Conservation (phyloP, 352 stramenopile species). For the Phytophthora boehmeriae region DNA sequence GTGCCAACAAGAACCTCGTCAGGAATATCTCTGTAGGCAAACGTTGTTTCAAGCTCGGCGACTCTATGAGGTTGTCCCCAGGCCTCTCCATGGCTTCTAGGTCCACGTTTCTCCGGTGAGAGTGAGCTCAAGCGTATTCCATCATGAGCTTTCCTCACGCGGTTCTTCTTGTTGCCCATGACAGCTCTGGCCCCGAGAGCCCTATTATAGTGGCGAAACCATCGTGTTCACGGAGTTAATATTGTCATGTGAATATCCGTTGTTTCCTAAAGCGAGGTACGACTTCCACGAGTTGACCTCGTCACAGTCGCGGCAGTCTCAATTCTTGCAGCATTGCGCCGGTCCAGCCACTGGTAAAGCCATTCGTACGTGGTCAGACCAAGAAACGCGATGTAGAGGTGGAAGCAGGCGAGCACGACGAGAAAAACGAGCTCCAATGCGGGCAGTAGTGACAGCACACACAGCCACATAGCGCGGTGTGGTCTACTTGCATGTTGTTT, state of each 20-base stretch:
- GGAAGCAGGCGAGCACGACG: constrained; percentile 61
- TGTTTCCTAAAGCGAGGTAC: too few relatives aligned
- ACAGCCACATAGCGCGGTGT: constrained; percentile 30
- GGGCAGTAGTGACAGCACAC: constrained; percentile 46
- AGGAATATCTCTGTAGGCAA: constrained; percentile 68
- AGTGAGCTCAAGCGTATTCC: constrained; percentile 56
- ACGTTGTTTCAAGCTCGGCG: constrained; percentile 45
- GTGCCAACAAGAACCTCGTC: constrained; percentile 61
- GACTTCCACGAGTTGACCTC: background rate
- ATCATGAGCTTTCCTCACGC: constrained; percentile 41
- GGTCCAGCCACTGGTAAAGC: constrained; percentile 48
- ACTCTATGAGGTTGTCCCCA: constrained; percentile 25
- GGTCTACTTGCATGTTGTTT: constrained; percentile 7
- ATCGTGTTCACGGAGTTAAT: background rate
- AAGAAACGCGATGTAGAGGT: constrained; percentile 62
- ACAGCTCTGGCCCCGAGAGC: background rate
- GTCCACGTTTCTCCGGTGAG: constrained; percentile 10
- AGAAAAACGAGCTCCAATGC: constrained; percentile 64
- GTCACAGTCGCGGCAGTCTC: background rate
- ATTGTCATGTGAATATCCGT: too few relatives aligned
- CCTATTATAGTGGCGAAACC: constrained; percentile 25
- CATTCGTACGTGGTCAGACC: constrained; percentile 64
- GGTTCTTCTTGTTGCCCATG: constrained; percentile 45
- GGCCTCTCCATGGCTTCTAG: constrained; percentile 1
- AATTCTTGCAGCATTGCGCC: constrained; percentile 2